phyloP scores from a whole-genome alignment of 257 asterid genomes.

The Solanum tacnaense region DNA sequence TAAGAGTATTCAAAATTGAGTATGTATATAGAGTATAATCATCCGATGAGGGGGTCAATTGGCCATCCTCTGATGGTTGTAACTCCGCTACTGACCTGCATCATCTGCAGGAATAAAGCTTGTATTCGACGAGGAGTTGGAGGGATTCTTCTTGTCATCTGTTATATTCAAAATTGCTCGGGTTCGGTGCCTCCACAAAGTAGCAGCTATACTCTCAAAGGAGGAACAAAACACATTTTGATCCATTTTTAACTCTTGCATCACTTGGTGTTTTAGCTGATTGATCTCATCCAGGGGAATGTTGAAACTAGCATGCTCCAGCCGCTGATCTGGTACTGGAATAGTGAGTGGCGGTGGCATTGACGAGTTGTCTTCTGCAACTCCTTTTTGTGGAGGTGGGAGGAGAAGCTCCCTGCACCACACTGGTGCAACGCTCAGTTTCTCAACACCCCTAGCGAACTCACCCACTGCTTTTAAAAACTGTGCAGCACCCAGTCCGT shows the following conservation, averaged over 20 bases:
- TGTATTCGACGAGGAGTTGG: not conserved
- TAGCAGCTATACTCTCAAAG: constrained; percentile 34
- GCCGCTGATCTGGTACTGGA: constrained; percentile 16
- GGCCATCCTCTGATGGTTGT: not conserved
- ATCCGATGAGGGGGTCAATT: not conserved
- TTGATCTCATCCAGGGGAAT: constrained; percentile 17
- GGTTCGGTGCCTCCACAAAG: constrained; percentile 30
- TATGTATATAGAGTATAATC: not conserved
- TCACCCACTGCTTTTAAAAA: constrained; percentile 49
- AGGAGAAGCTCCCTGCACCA: constrained; percentile 38
- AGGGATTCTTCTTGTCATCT: not conserved
- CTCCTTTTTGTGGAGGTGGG: not conserved
- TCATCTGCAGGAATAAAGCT: not conserved
- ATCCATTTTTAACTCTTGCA: not conserved
- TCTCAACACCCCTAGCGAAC: constrained; percentile 26
- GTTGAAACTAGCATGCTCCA: constrained; percentile 31
- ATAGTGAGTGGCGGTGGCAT: constrained; percentile 3
- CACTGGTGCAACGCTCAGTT: constrained; percentile 17
- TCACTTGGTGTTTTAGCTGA: constrained; percentile 11
- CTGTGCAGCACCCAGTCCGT: constrained; percentile 59
- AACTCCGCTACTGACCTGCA: not conserved
- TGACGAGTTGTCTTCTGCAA: not conserved
- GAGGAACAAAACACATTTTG: constrained; percentile 19
- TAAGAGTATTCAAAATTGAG: not conserved
- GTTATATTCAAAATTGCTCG: constrained; percentile 12